A percentile compares a stretch with the other conserved stretches of the same genome.
phyloP scores from a whole-genome alignment of 345 rosid genomes.

The Anacardium occidentale region DNA sequence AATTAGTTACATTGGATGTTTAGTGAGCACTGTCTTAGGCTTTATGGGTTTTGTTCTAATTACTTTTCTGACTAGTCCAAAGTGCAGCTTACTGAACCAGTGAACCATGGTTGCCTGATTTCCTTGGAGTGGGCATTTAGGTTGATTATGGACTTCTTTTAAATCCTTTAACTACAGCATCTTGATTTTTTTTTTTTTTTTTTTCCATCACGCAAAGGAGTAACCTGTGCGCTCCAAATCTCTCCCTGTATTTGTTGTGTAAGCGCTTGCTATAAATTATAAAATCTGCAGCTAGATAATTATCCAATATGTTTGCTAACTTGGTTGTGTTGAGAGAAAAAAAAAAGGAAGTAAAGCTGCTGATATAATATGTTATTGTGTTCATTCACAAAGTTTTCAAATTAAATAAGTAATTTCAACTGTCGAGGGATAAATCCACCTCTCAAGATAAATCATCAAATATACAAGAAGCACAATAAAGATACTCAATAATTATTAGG shows the following conservation, averaged over 20 bases:
- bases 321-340: no score
- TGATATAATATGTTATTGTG: neutral
- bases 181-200: neutral
- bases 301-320: neutral
- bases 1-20: neutral
- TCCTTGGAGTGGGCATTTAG: neutral
- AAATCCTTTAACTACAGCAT: neutral
- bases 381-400: neutral
- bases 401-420: neutral
- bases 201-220: no score
- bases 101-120: neutral
- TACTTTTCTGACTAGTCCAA: neutral
- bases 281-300: neutral
- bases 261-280: neutral
- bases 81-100: neutral
- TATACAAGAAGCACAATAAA: neutral
- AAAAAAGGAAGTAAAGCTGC: neutral
- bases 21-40: neutral
- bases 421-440: neutral
- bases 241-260: neutral
- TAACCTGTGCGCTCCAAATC: neutral
- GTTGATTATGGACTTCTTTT: neutral
- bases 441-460: neutral
- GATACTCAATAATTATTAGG: neutral
- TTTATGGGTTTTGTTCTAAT: neutral